These are phyloP conservation scores for Bifiguratus adelaidae DNA, from an alignment of 192 early-diverging fungal genomes.

Conservation along the genomic window DNA sequence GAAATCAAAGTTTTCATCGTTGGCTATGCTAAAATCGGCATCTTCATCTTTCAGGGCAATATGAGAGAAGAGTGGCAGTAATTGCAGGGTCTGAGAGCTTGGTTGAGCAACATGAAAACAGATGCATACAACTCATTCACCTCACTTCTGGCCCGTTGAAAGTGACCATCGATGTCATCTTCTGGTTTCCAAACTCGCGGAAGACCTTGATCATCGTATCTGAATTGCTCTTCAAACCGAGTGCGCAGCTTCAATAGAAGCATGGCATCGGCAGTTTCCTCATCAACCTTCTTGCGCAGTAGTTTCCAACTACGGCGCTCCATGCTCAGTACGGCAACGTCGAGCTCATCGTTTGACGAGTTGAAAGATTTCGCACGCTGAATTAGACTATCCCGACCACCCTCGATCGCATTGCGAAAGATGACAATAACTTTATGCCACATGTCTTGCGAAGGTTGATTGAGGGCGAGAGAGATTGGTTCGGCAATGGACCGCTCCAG, in stretches of 20 bases:
- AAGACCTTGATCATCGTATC: slow-evolving; percentile 88
- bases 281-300: slow-evolving; percentile 57
- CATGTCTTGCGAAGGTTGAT: slow-evolving; percentile 51
- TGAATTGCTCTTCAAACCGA: slow-evolving; percentile 82
- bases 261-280: slow-evolving; percentile 77
- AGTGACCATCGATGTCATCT: slow-evolving; percentile 90
- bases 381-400: slow-evolving; percentile 36
- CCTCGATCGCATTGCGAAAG: slow-evolving; percentile 38
- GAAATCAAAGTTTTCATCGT: slow-evolving; percentile 41
- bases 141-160: slow-evolving; percentile 60
- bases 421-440: slow-evolving; percentile 63
- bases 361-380: slow-evolving; percentile 43
- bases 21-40: slow-evolving; percentile 11
- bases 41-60: slow-evolving; percentile 50
- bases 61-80: slow-evolving; percentile 62
- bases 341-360: slow-evolving; percentile 36
- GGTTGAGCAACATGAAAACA: not conserved
- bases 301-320: slow-evolving; percentile 67
- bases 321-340: slow-evolving; percentile 32
- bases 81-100: slow-evolving; percentile 38
- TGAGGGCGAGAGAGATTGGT: slow-evolving; percentile 53
- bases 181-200: slow-evolving; percentile 91
- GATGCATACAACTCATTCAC: slow-evolving; percentile 8
- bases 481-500: slow-evolving; percentile 54
- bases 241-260: slow-evolving; percentile 70